phyloP scores from a whole-genome alignment of 441 rosid genomes.

The Pelargonium australe region DNA sequence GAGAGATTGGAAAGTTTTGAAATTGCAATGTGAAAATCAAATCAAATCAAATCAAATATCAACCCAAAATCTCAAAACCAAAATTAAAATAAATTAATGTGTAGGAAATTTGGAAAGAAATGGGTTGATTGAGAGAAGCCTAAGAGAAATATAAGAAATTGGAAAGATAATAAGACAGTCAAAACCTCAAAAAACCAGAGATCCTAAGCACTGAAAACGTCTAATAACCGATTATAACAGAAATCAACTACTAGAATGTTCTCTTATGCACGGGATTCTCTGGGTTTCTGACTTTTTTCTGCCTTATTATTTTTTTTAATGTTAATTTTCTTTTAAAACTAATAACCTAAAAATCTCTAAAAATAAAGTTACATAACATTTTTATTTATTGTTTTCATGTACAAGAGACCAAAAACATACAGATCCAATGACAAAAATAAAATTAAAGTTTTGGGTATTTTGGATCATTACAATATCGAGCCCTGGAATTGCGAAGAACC shows the following conservation, averaged over 20 bases:
- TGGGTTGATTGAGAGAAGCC: constrained; percentile 4
- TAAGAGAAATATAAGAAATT: neutral
- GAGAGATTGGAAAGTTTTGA: neutral
- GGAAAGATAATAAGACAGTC: neutral
- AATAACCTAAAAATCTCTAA: neutral
- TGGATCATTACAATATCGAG: neutral
- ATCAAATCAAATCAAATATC: neutral
- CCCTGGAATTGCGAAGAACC: constrained; percentile 10
- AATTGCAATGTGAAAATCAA: neutral
- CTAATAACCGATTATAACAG: constrained; percentile 4
- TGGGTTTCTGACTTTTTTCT: constrained; percentile 5
- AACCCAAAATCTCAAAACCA: constrained; percentile 5
- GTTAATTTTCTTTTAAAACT: too few species aligned
- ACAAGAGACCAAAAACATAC: neutral
- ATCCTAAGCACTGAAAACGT: constrained; percentile 8
- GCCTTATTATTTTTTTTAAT: neutral
- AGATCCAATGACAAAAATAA: neutral
- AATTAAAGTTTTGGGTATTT: neutral
- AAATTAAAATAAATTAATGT: neutral
- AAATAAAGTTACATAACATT: neutral
- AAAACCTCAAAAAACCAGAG: neutral
- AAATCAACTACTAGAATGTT: constrained; percentile 5
- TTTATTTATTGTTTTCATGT: neutral
- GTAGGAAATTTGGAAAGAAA: neutral
- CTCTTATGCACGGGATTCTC: constrained; percentile 1